These are phyloP conservation scores for Arachnomyces sp. DNA, from an alignment of 2,329 filamentous ascomycete genomes.

Conservation along the genomic window DNA sequence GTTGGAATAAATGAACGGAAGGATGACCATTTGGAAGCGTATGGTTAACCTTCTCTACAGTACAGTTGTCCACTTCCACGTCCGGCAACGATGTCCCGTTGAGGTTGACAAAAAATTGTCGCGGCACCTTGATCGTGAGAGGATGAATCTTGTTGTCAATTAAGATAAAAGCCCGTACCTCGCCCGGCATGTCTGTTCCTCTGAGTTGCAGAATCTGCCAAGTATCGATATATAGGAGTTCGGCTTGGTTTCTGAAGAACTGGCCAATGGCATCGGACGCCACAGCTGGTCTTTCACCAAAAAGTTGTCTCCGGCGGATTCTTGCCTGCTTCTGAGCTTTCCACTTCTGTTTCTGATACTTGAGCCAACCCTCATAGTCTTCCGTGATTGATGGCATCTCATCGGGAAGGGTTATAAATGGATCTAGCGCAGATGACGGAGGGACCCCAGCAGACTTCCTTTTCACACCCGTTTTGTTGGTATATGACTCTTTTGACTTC, in stretches of 20 bases:
- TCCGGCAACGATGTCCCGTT: constrained; percentile 82
- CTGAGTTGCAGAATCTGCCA: constrained; percentile 92
- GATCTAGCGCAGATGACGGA: constrained; percentile 58
- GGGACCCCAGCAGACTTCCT: constrained; percentile 65
- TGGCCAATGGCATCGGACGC: constrained; percentile 56
- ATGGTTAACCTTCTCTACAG: constrained; percentile 87
- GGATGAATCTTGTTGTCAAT: constrained; percentile 89
- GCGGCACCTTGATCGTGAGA: constrained; percentile 80
- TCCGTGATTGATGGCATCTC: constrained; percentile 77
- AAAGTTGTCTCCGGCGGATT: constrained; percentile 76
- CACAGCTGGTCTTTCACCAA: constrained; percentile 69
- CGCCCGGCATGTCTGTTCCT: constrained; percentile 72
- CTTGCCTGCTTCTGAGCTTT: constrained; percentile 92
- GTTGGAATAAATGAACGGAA: constrained; percentile 87
- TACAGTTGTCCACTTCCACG: constrained; percentile 76
- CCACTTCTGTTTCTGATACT: constrained; percentile 98
- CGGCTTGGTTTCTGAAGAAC: constrained; percentile 85
- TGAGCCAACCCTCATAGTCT: constrained; percentile 79
- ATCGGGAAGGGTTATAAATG: constrained; percentile 72
- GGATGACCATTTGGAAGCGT: constrained; percentile 91
- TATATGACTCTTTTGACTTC: constrained; percentile 57
- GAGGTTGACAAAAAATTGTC: constrained; percentile 85
- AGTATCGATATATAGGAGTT: constrained; percentile 79
- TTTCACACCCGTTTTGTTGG: constrained; percentile 52
- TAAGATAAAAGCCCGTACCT: constrained; percentile 80